Conservation (phyloP, 371 early-diverging fungal species). For the Lichtheimia hyalospora region DNA sequence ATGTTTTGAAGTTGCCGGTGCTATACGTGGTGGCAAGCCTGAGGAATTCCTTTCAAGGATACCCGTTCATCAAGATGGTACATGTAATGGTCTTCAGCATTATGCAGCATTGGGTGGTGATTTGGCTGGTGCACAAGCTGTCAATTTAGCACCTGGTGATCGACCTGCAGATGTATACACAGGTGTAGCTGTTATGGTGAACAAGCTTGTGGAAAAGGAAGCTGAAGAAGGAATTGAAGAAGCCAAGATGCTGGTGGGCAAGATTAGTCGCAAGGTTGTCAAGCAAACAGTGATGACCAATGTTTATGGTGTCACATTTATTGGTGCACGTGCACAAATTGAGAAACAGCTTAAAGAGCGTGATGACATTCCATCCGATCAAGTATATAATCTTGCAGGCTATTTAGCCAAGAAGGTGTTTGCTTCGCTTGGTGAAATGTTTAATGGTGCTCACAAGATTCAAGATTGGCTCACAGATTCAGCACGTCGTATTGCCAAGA, state of each 20-base stretch:
- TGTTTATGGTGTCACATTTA: conserved; percentile 96
- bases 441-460: conserved; percentile 85
- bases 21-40: conserved; percentile 76
- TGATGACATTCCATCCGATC: conserved; percentile 57
- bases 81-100: conserved; percentile 98
- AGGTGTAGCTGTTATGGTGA: conserved; percentile 83
- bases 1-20: conserved; percentile 84
- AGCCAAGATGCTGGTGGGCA: conserved; percentile 63
- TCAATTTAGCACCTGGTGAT: conserved; percentile 87
- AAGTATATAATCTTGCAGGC: conserved; percentile 53
- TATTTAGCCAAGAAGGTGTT: conserved; percentile 88
- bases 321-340: conserved; percentile 94
- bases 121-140: conserved; percentile 85
- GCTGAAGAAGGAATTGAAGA: conserved; percentile 54
- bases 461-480: conserved; percentile 94
- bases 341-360: conserved; percentile 76
- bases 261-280: conserved; percentile 91
- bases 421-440: conserved; percentile 85
- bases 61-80: conserved; percentile 98
- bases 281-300: conserved; percentile 99
- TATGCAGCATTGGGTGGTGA: conserved; percentile 98
- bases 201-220: conserved; percentile 66
- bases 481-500: conserved; percentile 82
- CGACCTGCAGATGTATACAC: conserved; percentile 94
- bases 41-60: conserved; percentile 68